phyloP scores from a whole-genome alignment of 495 filamentous ascomycete species.

The Terfezia boudieri region DNA sequence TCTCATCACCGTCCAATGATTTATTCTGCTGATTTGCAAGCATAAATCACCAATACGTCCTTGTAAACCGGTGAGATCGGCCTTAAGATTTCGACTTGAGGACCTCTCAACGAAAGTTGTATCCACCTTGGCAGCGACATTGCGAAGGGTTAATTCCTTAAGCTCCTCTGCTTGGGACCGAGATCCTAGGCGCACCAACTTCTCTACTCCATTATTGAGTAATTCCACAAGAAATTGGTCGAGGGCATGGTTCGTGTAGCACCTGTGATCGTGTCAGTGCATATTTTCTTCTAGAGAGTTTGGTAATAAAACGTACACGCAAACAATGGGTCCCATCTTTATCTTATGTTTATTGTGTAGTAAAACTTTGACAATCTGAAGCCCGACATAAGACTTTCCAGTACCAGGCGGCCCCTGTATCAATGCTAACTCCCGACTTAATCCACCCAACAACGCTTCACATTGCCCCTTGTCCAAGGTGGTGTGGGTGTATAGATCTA shows the following conservation, averaged over 20 bases:
- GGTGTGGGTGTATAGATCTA: conserved; percentile 5
- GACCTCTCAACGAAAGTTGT: conserved; percentile 25
- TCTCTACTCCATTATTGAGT: conserved; percentile 33
- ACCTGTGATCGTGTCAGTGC: conserved; percentile 6
- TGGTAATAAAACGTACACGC: conserved; percentile 7
- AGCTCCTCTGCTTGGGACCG: conserved; percentile 37
- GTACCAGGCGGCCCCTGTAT: conserved; percentile 69
- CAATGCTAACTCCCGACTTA: conserved; percentile 34
- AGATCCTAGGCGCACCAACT: conserved; percentile 45
- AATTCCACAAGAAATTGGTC: conserved; percentile 58
- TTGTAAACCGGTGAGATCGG: background rate
- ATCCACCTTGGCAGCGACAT: conserved; percentile 16
- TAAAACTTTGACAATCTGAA: conserved; percentile 7
- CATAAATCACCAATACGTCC: background rate
- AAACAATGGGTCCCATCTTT: conserved; percentile 8
- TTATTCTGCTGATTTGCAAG: background rate
- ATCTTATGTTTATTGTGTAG: conserved; percentile 1
- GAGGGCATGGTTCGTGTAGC: conserved; percentile 49
- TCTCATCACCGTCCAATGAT: background rate
- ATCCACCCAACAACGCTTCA: conserved; percentile 29
- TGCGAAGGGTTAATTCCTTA: conserved; percentile 26
- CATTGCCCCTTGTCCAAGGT: conserved; percentile 24
- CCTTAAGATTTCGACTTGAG: background rate
- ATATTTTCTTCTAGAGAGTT: background rate
- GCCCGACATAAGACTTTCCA: conserved; percentile 31